Percentiles rank a stretch among this genome's conserved stretches.
These are phyloP conservation scores for Aspergillus sp. DNA, from an alignment of 2,329 filamentous ascomycete species.

Conservation along the genomic window DNA sequence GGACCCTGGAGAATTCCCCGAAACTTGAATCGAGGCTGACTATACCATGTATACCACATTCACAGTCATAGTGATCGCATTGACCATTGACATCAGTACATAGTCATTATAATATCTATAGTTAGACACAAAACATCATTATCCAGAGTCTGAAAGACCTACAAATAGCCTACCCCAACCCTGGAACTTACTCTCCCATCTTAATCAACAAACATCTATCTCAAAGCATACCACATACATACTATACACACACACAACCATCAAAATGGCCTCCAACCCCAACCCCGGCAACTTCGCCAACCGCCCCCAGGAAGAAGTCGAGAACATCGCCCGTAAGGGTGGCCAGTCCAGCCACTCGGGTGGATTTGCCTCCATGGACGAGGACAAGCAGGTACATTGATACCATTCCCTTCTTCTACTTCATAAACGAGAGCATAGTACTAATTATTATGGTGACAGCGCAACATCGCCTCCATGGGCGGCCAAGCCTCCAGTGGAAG, in stretches of 20 bases:
- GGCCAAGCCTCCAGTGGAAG: slow-evolving; percentile 56
- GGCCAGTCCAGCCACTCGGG: slow-evolving; percentile 34
- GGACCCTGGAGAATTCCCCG: no score
- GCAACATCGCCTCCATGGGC: slow-evolving; percentile 58
- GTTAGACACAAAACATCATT: background rate
- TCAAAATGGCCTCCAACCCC: slow-evolving; percentile 23
- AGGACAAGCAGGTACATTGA: slow-evolving; percentile 31
- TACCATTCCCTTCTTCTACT: background rate
- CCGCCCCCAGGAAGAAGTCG: slow-evolving; percentile 49
- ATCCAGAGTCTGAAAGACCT: background rate
- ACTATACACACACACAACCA: background rate
- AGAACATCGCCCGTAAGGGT: slow-evolving; percentile 42
- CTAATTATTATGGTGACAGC: slow-evolving; percentile 33
- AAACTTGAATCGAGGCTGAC: background rate
- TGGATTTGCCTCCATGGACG: slow-evolving; percentile 34
- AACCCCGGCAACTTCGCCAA: slow-evolving; percentile 47
- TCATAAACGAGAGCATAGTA: no score
- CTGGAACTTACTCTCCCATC: background rate
- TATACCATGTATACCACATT: background rate
- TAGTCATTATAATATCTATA: background rate
- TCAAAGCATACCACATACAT: background rate
- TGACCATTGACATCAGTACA: background rate
- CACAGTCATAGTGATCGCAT: no score
- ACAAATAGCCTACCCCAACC: background rate
- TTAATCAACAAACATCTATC: no score